Evolutionary conservation across 768 basidiomycete genomes (phyloP).

Genomic region (Naganishia onofrii): DNA sequence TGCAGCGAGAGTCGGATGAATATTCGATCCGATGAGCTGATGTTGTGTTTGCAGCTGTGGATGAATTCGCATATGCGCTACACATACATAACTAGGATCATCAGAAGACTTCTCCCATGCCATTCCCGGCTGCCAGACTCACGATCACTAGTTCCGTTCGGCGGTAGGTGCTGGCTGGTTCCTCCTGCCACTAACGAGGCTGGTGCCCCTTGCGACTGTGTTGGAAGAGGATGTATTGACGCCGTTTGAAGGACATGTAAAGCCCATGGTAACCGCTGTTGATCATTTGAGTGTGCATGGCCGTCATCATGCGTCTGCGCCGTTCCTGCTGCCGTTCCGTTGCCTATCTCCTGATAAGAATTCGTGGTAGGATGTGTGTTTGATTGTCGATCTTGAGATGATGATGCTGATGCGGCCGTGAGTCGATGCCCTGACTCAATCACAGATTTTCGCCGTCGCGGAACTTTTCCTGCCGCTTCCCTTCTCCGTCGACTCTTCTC

Average conservation of each 20-base stretch:
- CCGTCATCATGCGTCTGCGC: no score
- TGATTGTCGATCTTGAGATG: no score
- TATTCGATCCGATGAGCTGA: neutral
- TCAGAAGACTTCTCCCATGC: no score
- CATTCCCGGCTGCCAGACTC: neutral
- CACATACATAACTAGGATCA: no score
- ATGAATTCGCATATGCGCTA: neutral
- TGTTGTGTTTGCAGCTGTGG: neutral
- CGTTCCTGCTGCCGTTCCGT: neutral
- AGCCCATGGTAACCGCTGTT: neutral
- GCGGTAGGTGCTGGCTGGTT: neutral
- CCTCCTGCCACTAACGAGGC: neutral
- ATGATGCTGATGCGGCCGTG: neutral
- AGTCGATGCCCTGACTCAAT: neutral
- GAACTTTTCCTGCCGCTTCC: conserved; percentile 9
- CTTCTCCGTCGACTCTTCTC: conserved; percentile 9
- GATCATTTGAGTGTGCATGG: neutral
- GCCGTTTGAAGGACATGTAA: conserved; percentile 6
- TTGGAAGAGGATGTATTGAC: neutral
- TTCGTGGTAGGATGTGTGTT: neutral
- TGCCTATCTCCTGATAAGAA: neutral
- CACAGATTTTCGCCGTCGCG: neutral
- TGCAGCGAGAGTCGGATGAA: neutral
- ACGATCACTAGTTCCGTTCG: neutral
- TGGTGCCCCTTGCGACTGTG: neutral